These are phyloP conservation scores for Leishmania mexicana DNA, from an alignment of 208 protist species.

Conservation along the genomic window DNA sequence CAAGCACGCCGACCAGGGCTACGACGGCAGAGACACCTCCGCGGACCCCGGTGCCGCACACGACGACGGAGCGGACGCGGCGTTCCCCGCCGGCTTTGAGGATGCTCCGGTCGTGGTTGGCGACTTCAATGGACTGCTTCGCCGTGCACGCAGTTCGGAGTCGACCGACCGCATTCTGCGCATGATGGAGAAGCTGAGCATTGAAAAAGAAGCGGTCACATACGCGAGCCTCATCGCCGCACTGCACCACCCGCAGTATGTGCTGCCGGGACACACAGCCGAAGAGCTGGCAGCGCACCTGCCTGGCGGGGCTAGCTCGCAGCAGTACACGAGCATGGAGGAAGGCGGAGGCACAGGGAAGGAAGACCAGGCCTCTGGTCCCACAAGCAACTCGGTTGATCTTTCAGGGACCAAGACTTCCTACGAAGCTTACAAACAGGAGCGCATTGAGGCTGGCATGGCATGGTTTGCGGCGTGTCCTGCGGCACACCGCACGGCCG, in stretches of 20 bases:
- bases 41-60: background rate
- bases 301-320: background rate
- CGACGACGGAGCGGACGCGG: background rate
- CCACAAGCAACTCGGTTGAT: background rate
- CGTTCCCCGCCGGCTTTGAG: background rate
- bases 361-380: background rate
- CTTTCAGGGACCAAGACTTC: constrained; percentile 11
- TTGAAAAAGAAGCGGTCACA: constrained; percentile 37
- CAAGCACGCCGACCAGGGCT: constrained; percentile 12
- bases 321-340: no score
- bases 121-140: constrained; percentile 78
- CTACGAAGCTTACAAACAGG: constrained; percentile 71
- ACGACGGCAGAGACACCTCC: background rate
- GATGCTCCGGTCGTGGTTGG: constrained; percentile 46
- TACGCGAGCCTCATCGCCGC: constrained; percentile 71
- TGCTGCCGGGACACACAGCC: constrained; percentile 34
- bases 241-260: constrained; percentile 73
- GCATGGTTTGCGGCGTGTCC: constrained; percentile 70
- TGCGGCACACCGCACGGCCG: constrained; percentile 34
- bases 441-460: constrained; percentile 45
- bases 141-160: constrained; percentile 42
- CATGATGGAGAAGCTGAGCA: constrained; percentile 71
- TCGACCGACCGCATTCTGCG: constrained; percentile 45
- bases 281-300: constrained; percentile 28
- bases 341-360: background rate